Evolutionary conservation across 176 grass and related monocot genomes (phyloP).

Genomic region (Zoysia japonica): DNA sequence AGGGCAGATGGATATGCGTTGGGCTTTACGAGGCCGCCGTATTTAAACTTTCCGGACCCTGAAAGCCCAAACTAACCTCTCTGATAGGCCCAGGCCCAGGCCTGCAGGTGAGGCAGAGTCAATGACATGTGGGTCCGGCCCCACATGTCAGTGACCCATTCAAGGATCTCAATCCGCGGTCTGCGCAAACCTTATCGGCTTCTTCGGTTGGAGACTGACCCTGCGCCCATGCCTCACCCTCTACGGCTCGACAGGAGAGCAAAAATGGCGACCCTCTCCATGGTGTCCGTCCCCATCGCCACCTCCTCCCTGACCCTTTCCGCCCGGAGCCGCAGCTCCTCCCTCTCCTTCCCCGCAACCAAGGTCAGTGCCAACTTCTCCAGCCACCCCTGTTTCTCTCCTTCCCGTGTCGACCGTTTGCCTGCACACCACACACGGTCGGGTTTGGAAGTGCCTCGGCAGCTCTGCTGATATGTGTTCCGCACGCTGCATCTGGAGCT

Average conservation of each 20-base stretch:
- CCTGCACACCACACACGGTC: background rate
- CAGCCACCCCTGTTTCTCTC: background rate
- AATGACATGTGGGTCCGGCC: no score
- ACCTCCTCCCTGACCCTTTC: conserved; percentile 49
- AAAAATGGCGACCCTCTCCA: conserved; percentile 68
- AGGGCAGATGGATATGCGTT: background rate
- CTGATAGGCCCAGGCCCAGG: background rate
- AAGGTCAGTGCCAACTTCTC: conserved; percentile 39
- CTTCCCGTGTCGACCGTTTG: conserved; percentile 32
- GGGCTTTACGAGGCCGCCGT: background rate
- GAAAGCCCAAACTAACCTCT: background rate
- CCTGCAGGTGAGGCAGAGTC: no score
- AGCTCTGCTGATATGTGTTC: background rate
- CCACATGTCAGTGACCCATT: no score
- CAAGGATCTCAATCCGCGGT: no score
- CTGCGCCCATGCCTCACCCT: background rate
- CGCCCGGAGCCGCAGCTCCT: conserved; percentile 48
- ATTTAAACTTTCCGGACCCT: background rate
- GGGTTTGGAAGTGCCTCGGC: background rate
- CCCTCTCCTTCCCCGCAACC: conserved; percentile 52
- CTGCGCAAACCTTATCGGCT: conserved; percentile 37
- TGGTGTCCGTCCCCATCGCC: conserved; percentile 55
- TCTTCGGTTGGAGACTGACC: background rate
- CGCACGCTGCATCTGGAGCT: background rate
- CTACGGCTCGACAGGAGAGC: conserved; percentile 21